Conservation (phyloP, 352 stramenopile genomes). For the Phytophthora constricta region DNA sequence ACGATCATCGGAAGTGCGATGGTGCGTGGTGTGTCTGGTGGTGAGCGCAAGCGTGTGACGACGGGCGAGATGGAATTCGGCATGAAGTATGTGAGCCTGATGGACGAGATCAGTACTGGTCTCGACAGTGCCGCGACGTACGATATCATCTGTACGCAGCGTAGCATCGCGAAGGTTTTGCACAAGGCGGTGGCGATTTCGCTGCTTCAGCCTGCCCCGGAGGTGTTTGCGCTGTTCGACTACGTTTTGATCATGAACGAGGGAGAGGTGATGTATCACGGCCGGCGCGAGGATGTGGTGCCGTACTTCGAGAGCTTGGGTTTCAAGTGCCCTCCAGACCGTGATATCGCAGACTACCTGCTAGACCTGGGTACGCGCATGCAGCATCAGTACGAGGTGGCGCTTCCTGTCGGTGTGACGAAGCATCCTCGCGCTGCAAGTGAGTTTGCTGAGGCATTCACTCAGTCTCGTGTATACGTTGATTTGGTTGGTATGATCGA, state of each 20-base stretch:
- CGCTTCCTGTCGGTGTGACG: conserved; percentile 13
- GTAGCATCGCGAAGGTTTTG: conserved; percentile 44
- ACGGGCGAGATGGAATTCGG: conserved; percentile 87
- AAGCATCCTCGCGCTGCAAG: conserved; percentile 24
- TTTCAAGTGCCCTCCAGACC: conserved; percentile 26
- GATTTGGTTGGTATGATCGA: conserved; percentile 23
- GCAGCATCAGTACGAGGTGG: conserved; percentile 47
- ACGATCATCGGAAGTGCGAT: conserved; percentile 69
- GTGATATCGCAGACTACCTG: conserved; percentile 30
- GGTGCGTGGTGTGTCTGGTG: conserved; percentile 65
- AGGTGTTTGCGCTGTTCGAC: conserved; percentile 56
- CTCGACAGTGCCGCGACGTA: conserved; percentile 52
- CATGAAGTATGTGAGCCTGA: conserved; percentile 67
- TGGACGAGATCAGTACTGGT: conserved; percentile 76
- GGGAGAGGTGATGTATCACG: conserved; percentile 46
- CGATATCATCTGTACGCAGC: conserved; percentile 49
- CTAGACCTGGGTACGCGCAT: conserved; percentile 45
- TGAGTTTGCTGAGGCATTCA: conserved; percentile 51
- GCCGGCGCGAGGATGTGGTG: conserved; percentile 25
- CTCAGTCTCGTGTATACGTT: conserved; percentile 30
- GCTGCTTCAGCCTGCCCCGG: conserved; percentile 81
- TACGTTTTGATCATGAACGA: conserved; percentile 52
- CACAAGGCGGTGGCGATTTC: conserved; percentile 63
- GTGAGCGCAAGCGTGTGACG: conserved; percentile 73
- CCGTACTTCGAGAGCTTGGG: conserved; percentile 28